Evolutionary conservation across 495 filamentous ascomycete species (phyloP), one percentile per base, ranked within the genome.

Genomic region (Parathielavia appendiculata): DNA sequence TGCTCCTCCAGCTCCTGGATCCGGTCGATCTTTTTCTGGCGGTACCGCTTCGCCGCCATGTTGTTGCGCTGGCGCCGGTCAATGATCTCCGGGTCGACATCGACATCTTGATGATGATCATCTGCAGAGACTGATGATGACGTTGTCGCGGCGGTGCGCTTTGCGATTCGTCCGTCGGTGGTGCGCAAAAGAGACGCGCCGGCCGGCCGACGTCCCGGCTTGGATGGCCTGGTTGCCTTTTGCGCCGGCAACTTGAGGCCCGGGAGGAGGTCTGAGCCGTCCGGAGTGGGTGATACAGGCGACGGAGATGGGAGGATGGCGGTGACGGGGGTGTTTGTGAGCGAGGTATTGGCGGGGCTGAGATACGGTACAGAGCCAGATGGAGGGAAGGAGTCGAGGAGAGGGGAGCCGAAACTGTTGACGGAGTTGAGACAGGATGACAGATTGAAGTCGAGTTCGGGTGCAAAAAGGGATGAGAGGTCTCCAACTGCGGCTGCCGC

Each of bases 41-140:
- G 82, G 70, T 87, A 91, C 56, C 85, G 81, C 54, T 86, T 82
- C 53, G 86, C 84, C 5, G 85, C 83, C 45, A 88, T 71, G 51
- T 86, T 87, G 68, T 91, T 88, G 39, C 83, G 79, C 49, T 79
- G 77, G 19, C 86, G 84, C 66, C 86, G 87, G 54, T 69, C 59
- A 8, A 70, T 2, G 12, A 59, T 23, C n/a, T 59, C 56, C 4
- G 51, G 30, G 17, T 71, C 66, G 4, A 58, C 46, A 4, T 63
- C 63, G 20, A 50, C 56, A n/a, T 55, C 38, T 4, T 17, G 1
- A 20, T 45, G n/a, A n/a, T n/a, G n/a, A n/a, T n/a, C n/a, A n/a
- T n/a, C n/a, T n/a, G n/a, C 48, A n/a, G 40, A 10, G 4, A 17
- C 5, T 34, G 49, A 19, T 8, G 34, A 8, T 10, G 44, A 36